Percentiles rank a stretch among this genome's conserved stretches.
phyloP scores from a whole-genome alignment of 352 stramenopile genomes.

The Phytopythium montanum region DNA sequence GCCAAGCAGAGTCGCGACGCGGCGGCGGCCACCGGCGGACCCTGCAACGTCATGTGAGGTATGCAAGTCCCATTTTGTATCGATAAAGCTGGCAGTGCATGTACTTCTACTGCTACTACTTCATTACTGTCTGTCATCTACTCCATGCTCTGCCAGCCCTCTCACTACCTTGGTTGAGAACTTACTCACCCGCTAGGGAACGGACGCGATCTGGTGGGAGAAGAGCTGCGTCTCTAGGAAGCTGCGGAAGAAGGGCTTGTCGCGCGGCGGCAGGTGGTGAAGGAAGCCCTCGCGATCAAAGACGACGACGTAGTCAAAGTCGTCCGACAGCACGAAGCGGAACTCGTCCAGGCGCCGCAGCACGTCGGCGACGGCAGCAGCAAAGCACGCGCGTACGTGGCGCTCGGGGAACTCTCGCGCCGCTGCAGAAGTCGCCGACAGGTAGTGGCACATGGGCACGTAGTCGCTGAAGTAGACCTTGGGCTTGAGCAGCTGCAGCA shows the following conservation, averaged over 20 bases:
- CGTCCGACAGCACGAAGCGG: conserved; percentile 81
- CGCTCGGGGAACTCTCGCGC: conserved; percentile 46
- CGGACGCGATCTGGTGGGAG: conserved; percentile 76
- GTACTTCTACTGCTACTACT: neutral
- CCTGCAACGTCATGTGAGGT: neutral
- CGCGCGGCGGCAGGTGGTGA: conserved; percentile 37
- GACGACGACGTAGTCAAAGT: conserved; percentile 85
- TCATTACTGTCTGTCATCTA: neutral
- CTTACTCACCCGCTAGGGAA: conserved; percentile 28
- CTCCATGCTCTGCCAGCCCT: neutral
- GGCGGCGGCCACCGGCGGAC: conserved; percentile 1
- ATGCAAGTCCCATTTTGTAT: neutral
- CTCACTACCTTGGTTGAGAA: neutral
- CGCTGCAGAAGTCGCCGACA: conserved; percentile 16
- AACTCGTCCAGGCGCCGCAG: conserved; percentile 67
- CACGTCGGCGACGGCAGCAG: conserved; percentile 41
- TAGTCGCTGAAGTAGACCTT: conserved; percentile 78
- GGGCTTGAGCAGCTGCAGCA: conserved; percentile 68
- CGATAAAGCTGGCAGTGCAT: neutral
- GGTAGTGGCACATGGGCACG: conserved; percentile 53
- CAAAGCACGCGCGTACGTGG: conserved; percentile 60
- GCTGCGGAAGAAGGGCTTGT: conserved; percentile 65
- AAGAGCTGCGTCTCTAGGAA: conserved; percentile 88
- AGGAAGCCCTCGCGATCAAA: conserved; percentile 79
- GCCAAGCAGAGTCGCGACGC: conserved; percentile 4